These are phyloP conservation scores for Xerocomellus chrysenteron DNA, from an alignment of 768 basidiomycete genomes.

Conservation along the genomic window DNA sequence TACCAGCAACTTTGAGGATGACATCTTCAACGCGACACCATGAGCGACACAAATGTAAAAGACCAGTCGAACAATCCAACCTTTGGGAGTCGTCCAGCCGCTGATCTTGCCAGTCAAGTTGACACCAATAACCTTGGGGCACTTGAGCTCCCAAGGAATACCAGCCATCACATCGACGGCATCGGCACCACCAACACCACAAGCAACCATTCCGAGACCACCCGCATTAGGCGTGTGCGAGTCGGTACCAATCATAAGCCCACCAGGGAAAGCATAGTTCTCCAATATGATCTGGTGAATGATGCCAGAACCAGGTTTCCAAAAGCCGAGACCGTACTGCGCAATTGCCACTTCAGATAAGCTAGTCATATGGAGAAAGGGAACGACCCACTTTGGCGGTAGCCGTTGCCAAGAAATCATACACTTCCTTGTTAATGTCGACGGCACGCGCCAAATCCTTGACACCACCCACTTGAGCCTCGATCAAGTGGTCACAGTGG, in stretches of 20 bases:
- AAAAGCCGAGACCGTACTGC: slow-evolving; percentile 98
- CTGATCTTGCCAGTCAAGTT: slow-evolving; percentile 91
- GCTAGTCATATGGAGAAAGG: neutral
- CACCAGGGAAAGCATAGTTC: slow-evolving; percentile 99
- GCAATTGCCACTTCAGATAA: neutral
- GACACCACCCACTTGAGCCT: slow-evolving; percentile 91
- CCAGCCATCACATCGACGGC: slow-evolving; percentile 99
- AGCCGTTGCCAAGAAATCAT: slow-evolving; percentile 97
- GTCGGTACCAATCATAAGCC: slow-evolving; percentile 99
- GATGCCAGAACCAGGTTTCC: slow-evolving; percentile 99
- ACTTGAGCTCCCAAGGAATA: slow-evolving; percentile 99
- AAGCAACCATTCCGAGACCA: slow-evolving; percentile 98
- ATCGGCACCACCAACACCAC: slow-evolving; percentile 99
- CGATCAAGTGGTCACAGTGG: slow-evolving; percentile 98
- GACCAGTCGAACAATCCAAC: slow-evolving; percentile 37
- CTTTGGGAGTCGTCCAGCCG: slow-evolving; percentile 98
- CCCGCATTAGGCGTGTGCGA: slow-evolving; percentile 99
- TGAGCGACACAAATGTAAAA: slow-evolving; percentile 6
- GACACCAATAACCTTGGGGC: slow-evolving; percentile 98
- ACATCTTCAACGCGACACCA: slow-evolving; percentile 57
- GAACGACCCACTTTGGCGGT: slow-evolving; percentile 73
- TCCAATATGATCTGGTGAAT: slow-evolving; percentile 99
- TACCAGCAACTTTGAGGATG: slow-evolving; percentile 98
- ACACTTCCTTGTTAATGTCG: slow-evolving; percentile 96
- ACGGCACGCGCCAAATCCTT: slow-evolving; percentile 93